Conservation (phyloP, 1,284 basidiomycete genomes). For the Ceratobasidium papillatum region DNA sequence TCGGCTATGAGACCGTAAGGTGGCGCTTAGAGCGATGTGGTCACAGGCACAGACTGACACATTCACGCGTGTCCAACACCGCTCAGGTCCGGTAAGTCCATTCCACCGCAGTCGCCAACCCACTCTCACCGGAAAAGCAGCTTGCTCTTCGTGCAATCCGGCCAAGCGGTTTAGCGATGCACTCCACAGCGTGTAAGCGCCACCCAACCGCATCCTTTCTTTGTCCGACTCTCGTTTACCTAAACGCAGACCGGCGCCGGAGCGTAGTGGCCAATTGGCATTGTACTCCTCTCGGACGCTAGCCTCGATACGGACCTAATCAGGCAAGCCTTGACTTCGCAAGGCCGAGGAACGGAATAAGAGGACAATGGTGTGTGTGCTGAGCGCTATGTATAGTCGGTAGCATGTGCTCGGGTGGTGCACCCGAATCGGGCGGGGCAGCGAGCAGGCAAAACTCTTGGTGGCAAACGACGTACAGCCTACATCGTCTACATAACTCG, state of each 20-base stretch:
- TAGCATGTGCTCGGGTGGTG: too few species aligned
- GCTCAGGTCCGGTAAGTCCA: too few species aligned
- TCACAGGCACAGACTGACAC: background rate
- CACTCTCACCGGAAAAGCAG: background rate
- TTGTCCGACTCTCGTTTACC: background rate
- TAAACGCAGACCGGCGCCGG: conserved; percentile 22
- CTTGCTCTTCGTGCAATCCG: background rate
- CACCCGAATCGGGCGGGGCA: background rate
- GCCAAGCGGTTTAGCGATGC: background rate
- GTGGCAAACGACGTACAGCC: background rate
- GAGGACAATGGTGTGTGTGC: conserved; percentile 15
- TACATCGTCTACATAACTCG: background rate
- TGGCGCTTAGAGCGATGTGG: background rate
- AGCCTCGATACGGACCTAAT: background rate
- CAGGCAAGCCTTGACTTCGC: background rate
- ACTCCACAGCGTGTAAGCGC: background rate
- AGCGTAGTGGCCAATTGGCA: conserved; percentile 18
- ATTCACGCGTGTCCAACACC: background rate
- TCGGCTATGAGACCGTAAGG: background rate
- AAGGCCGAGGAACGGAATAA: conserved; percentile 5
- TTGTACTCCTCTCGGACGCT: background rate
- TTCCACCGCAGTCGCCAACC: background rate
- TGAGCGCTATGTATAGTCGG: background rate
- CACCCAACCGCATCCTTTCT: conserved; percentile 16
- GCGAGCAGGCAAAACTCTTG: too few species aligned